Evolutionary conservation across 495 filamentous ascomycete genomes (phyloP).

Genomic region (Cudoniella acicularis): DNA sequence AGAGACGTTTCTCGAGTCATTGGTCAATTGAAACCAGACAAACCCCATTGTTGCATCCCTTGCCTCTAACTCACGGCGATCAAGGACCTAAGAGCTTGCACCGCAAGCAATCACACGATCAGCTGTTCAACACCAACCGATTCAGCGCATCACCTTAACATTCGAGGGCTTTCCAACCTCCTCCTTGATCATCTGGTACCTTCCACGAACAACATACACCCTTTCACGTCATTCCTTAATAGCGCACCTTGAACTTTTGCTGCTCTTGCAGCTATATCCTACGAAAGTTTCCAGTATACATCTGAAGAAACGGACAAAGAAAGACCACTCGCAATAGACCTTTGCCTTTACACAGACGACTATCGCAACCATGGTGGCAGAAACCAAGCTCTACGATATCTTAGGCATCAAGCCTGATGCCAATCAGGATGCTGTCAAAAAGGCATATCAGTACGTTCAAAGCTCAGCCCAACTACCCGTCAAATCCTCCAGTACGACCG

Average conservation of each 20-base stretch:
- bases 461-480: background rate
- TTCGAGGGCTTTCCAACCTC: background rate
- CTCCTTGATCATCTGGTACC: background rate
- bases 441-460: conserved; percentile 75
- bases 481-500: conserved; percentile 3
- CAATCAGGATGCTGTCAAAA: conserved; percentile 92
- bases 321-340: conserved; percentile 1
- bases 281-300: background rate
- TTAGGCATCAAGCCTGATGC: conserved; percentile 74
- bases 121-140: conserved; percentile 10
- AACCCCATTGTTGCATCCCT: background rate
- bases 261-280: background rate
- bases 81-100: background rate
- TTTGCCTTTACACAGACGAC: background rate
- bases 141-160: conserved; percentile 1
- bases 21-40: background rate
- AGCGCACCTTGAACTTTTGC: background rate
- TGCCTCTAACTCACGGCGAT: background rate
- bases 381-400: conserved; percentile 81
- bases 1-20: background rate
- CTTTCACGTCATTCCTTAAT: background rate
- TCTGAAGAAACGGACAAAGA: background rate
- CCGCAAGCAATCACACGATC: conserved; percentile 11
- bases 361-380: conserved; percentile 67
- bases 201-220: background rate